phyloP scores from a whole-genome alignment of 768 basidiomycete genomes.

The Postia placenta region DNA sequence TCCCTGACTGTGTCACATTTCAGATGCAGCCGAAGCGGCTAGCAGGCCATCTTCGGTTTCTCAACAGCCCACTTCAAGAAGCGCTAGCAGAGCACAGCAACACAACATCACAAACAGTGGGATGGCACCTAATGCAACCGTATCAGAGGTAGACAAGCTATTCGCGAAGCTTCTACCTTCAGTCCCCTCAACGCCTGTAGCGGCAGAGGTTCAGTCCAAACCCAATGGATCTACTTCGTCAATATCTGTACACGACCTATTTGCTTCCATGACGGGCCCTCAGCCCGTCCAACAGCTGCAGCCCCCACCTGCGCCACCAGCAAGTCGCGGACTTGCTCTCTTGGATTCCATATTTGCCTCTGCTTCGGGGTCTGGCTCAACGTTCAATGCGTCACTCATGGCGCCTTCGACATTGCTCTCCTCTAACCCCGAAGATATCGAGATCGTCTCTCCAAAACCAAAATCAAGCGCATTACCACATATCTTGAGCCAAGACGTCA shows the following conservation, averaged over 20 bases:
- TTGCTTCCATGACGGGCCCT: constrained; percentile 25
- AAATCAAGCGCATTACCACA: constrained; percentile 50
- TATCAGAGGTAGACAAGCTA: constrained; percentile 38
- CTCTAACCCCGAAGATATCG: constrained; percentile 21
- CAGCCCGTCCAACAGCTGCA: background rate
- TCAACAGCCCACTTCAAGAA: background rate
- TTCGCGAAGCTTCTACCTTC: constrained; percentile 34
- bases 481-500: constrained; percentile 66
- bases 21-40: background rate
- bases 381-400: constrained; percentile 2
- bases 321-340: constrained; percentile 49
- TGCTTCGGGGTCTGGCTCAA: constrained; percentile 29
- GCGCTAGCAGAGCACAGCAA: background rate
- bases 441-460: constrained; percentile 53
- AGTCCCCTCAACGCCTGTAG: constrained; percentile 13
- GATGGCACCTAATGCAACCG: constrained; percentile 1
- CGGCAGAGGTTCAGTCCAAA: background rate
- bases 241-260: constrained; percentile 42
- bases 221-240: constrained; percentile 17
- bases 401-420: constrained; percentile 7
- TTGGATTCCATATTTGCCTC: constrained; percentile 74
- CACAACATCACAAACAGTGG: constrained; percentile 12
- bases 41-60: background rate
- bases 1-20: background rate
- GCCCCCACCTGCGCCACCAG: constrained; percentile 19